Evolutionary conservation across 2,329 filamentous ascomycete species (phyloP).

Genomic region (Ceratocystis ficicola): DNA sequence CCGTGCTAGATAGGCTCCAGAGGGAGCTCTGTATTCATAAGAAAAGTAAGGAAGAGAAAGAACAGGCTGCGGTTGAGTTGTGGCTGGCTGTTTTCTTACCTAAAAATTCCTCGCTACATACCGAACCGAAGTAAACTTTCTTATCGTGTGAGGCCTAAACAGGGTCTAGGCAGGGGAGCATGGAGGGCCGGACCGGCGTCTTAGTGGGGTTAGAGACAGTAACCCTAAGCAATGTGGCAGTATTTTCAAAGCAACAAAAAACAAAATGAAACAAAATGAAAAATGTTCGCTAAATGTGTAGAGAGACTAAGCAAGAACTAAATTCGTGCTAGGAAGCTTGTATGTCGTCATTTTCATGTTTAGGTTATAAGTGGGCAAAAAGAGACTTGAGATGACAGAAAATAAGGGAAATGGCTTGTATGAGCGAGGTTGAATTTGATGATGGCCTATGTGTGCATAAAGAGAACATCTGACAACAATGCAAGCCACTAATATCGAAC

Average conservation of each 20-base stretch:
- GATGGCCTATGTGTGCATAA: not conserved
- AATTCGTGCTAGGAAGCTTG: not conserved
- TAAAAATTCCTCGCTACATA: too few species aligned
- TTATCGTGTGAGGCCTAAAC: not conserved
- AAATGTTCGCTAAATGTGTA: not conserved
- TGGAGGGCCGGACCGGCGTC: not conserved
- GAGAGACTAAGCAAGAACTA: not conserved
- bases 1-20: not conserved
- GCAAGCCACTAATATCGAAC: too few species aligned
- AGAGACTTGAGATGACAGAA: not conserved
- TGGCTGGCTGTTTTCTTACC: too few species aligned
- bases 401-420: not conserved
- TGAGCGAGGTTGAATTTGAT: not conserved
- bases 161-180: not conserved
- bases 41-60: not conserved
- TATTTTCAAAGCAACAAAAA: not conserved
- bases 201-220: not conserved
- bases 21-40: not conserved
- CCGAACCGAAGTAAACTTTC: not conserved
- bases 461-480: not conserved
- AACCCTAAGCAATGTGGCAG: not conserved
- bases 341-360: constrained; percentile 7
- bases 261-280: not conserved
- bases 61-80: not conserved
- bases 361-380: not conserved